Evolutionary conservation across 2,329 filamentous ascomycete genomes (phyloP).

Genomic region (Nakataea oryzae): DNA sequence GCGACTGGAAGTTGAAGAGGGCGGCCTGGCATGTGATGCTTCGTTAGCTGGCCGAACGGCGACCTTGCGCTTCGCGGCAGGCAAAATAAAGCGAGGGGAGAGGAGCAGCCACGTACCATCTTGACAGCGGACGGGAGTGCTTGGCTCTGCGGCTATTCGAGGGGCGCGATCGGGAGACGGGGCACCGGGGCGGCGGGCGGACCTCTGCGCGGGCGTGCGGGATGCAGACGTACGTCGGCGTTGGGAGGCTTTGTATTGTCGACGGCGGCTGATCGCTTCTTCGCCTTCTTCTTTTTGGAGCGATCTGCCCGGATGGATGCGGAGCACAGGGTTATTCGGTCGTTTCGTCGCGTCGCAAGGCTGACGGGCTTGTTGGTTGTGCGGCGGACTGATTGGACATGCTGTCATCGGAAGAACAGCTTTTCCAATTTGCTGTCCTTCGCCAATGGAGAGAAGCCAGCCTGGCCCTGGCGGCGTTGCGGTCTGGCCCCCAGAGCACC

Average conservation of each 20-base stretch:
- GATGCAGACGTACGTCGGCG: not conserved
- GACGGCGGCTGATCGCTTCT: too few relatives aligned
- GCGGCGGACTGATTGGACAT: conserved; percentile 2
- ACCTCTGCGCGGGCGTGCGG: not conserved
- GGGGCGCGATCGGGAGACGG: not conserved
- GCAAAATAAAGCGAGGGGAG: not conserved
- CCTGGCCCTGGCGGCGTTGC: not conserved
- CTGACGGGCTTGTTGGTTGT: not conserved
- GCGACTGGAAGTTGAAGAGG: conserved; percentile 97
- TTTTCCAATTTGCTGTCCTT: conserved; percentile 3
- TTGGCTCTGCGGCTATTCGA: not conserved
- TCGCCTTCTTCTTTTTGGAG: too few relatives aligned
- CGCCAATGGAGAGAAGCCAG: not conserved
- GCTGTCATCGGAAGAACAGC: conserved; percentile 8
- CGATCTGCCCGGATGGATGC: not conserved
- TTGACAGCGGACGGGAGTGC: too few relatives aligned
- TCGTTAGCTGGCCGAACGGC: not conserved
- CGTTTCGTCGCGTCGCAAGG: not conserved
- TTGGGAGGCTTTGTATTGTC: too few relatives aligned
- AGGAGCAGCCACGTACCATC: not conserved
- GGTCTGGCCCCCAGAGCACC: too few relatives aligned
- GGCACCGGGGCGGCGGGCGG: not conserved
- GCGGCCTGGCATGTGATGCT: conserved; percentile 53
- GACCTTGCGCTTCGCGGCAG: not conserved
- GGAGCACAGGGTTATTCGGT: not conserved